Evolutionary conservation across 129 eudicot genomes (phyloP).

Genomic region (Pulicaria dysenterica): DNA sequence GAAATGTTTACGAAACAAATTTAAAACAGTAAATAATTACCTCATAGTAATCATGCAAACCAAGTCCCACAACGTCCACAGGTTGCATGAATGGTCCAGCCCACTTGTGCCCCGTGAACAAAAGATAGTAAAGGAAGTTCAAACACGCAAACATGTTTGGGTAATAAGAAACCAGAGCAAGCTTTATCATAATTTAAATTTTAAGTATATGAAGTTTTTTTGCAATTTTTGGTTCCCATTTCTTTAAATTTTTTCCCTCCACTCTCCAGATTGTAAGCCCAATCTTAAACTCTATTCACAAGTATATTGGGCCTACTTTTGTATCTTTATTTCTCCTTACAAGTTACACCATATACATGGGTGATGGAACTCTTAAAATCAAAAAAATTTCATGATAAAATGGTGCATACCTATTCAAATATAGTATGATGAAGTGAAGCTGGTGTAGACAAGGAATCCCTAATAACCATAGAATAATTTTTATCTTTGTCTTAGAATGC

Average conservation of each 20-base stretch:
- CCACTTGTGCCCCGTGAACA: slow-evolving; percentile 60
- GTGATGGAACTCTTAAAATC: slow-evolving; percentile 6
- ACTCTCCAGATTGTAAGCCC: slow-evolving; percentile 8
- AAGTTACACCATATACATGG: slow-evolving; percentile 1
- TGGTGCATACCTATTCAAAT: neutral
- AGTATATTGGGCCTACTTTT: slow-evolving; percentile 1
- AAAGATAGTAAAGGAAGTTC: slow-evolving; percentile 37
- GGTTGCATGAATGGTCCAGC: slow-evolving; percentile 88
- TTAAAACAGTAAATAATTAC: slow-evolving; percentile 33
- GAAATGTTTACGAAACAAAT: neutral
- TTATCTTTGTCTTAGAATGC: slow-evolving; percentile 1
- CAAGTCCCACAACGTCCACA: slow-evolving; percentile 81
- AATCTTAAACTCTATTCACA: neutral
- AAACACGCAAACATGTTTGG: slow-evolving; percentile 22
- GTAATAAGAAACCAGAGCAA: neutral
- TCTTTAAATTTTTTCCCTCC: slow-evolving; percentile 1
- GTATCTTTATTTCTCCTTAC: neutral
- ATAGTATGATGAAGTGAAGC: slow-evolving; percentile 12
- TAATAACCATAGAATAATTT: neutral
- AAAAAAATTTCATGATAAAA: neutral
- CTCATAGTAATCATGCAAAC: slow-evolving; percentile 75
- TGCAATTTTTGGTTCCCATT: slow-evolving; percentile 8
- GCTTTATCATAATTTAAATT: neutral
- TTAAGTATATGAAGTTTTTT: slow-evolving; percentile 3
- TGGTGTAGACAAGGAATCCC: neutral